A percentile compares a stretch with the other conserved stretches of the same genome.
Conservation (phyloP, 805 yeast species). For the Candida qinlingensis region DNA sequence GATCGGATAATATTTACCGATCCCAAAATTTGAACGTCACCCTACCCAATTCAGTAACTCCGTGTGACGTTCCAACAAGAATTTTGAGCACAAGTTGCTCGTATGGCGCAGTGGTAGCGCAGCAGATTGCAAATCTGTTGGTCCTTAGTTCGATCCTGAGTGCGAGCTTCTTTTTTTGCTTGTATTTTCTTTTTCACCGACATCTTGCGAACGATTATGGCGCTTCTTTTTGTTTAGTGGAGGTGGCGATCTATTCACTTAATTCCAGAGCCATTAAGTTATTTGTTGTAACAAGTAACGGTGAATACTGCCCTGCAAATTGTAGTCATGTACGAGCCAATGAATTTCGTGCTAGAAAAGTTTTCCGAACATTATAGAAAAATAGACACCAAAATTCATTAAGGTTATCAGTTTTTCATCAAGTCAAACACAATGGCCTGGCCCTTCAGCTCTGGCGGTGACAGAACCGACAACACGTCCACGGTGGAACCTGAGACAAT, state of each 20-base stretch:
- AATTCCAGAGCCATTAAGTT: too few species aligned
- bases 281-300: too few species aligned
- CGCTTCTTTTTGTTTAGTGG: not conserved
- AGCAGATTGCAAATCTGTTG: constrained; percentile 98
- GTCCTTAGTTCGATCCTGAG: constrained; percentile 97
- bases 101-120: constrained; percentile 98
- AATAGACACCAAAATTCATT: not conserved
- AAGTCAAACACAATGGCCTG: constrained; percentile 14
- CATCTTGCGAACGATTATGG: not conserved
- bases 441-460: constrained; percentile 15
- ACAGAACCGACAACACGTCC: not conserved
- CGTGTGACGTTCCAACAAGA: too few species aligned
- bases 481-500: not conserved
- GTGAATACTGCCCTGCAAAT: too few species aligned
- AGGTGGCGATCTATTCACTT: not conserved
- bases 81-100: constrained; percentile 30
- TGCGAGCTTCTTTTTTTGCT: constrained; percentile 54
- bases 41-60: not conserved
- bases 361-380: not conserved
- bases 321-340: not conserved
- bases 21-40: not conserved
- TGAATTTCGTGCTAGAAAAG: not conserved
- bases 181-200: not conserved
- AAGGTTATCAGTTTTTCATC: not conserved
- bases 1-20: too few species aligned